A percentile compares a stretch with the other conserved stretches of the same genome.
Evolutionary conservation across 2,329 filamentous ascomycete species (phyloP).

Genomic region (Coniella lustricola): DNA sequence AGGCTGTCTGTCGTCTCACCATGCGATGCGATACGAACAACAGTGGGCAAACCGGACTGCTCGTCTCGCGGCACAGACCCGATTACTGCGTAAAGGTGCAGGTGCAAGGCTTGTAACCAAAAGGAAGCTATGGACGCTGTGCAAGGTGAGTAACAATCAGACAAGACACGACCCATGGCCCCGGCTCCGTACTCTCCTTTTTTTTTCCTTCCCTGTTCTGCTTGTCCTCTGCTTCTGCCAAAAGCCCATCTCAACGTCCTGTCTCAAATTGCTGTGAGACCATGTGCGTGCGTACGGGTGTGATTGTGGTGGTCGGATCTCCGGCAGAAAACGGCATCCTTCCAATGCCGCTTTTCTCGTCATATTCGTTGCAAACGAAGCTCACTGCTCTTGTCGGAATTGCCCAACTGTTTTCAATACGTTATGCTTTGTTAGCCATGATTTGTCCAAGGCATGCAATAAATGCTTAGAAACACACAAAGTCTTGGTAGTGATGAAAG

Average conservation of each 20-base stretch:
- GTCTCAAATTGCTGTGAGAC: not conserved
- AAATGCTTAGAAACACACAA: not conserved
- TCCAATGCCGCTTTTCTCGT: not conserved
- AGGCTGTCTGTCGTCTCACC: slow-evolving; percentile 1
- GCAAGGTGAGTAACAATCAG: too few relatives aligned
- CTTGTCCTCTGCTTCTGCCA: not conserved
- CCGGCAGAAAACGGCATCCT: not conserved
- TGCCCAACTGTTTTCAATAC: too few relatives aligned
- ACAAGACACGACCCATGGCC: too few relatives aligned
- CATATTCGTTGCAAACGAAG: too few relatives aligned
- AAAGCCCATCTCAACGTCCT: slow-evolving; percentile 1
- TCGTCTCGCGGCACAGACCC: not conserved
- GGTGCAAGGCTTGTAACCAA: too few relatives aligned
- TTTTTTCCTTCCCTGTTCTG: not conserved
- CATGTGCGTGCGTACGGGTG: not conserved
- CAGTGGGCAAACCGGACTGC: not conserved
- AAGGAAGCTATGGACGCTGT: not conserved
- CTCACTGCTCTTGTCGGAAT: too few relatives aligned
- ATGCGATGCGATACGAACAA: not conserved
- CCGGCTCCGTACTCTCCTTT: not conserved
- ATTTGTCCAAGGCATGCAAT: too few relatives aligned
- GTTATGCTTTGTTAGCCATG: too few relatives aligned
- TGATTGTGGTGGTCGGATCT: not conserved
- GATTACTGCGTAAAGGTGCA: not conserved
- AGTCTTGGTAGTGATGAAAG: too few relatives aligned